Conservation (phyloP, 495 filamentous ascomycete species). For the Amorphotheca resinae region DNA sequence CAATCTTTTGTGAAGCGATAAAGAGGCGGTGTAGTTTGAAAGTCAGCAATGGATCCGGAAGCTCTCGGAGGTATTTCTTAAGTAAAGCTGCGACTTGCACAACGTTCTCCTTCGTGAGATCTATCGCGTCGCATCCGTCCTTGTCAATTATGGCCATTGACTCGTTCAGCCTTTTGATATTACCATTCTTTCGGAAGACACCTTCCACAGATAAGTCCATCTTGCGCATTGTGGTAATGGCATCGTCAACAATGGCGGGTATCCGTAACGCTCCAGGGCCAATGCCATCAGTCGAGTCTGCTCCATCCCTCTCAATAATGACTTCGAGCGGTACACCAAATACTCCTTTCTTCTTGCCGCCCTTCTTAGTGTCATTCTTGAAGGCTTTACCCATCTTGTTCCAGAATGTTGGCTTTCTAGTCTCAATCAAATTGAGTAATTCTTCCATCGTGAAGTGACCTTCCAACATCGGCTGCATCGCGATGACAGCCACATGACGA, state of each 20-base stretch:
- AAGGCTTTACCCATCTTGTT: conserved; percentile 95
- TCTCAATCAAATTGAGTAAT: conserved; percentile 87
- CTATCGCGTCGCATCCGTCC: conserved; percentile 67
- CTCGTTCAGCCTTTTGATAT: conserved; percentile 82
- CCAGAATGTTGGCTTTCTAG: conserved; percentile 89
- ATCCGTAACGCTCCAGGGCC: conserved; percentile 82
- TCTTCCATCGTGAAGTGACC: conserved; percentile 88
- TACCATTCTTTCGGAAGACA: conserved; percentile 98
- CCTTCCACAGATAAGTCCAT: conserved; percentile 99
- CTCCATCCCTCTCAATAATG: conserved; percentile 84
- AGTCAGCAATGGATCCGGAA: conserved; percentile 90
- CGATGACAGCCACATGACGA: conserved; percentile 84
- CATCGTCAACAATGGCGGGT: conserved; percentile 81
- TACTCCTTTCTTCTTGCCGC: conserved; percentile 78
- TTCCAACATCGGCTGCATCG: conserved; percentile 88
- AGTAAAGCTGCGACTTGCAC: conserved; percentile 90
- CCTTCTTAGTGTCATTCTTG: conserved; percentile 67
- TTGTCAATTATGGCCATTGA: conserved; percentile 70
- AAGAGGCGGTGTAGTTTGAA: conserved; percentile 89
- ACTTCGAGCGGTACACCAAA: conserved; percentile 80
- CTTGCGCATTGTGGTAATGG: conserved; percentile 84
- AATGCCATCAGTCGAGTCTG: conserved; percentile 90
- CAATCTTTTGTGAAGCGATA: conserved; percentile 81
- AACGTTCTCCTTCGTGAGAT: conserved; percentile 70
- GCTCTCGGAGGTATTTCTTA: conserved; percentile 88